phyloP scores from a whole-genome alignment of 140 eudicot species.

The Cichorium intybus region DNA sequence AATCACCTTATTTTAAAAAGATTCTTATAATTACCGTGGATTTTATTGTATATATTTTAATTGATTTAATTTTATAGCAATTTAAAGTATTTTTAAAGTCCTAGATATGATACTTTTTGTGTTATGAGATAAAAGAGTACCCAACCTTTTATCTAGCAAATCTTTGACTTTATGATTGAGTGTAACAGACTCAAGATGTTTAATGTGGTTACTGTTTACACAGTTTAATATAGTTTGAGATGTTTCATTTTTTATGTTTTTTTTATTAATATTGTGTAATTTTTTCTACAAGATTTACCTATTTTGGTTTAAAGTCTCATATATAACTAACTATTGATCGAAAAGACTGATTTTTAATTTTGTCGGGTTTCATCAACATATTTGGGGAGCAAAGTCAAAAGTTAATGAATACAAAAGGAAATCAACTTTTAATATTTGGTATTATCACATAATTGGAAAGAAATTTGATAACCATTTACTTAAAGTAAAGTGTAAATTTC shows the following conservation, averaged over 20 bases:
- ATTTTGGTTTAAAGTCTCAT: background rate
- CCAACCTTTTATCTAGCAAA: constrained; percentile 16
- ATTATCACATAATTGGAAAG: too few species aligned
- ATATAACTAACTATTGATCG: background rate
- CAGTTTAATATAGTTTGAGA: constrained; percentile 4
- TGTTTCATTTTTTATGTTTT: background rate
- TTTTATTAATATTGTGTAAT: background rate
- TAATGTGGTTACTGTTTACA: constrained; percentile 22
- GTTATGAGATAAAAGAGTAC: constrained; percentile 11
- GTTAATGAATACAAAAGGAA: background rate
- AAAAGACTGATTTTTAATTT: too few species aligned
- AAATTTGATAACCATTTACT: too few species aligned
- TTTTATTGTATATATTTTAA: background rate
- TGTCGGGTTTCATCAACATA: too few species aligned
- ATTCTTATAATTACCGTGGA: background rate
- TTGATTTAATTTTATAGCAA: background rate
- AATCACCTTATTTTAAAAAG: background rate
- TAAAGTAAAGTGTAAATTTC: too few species aligned
- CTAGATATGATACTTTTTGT: background rate
- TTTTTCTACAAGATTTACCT: background rate
- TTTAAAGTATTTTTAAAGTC: background rate
- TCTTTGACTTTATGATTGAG: constrained; percentile 46
- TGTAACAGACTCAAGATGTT: constrained; percentile 36
- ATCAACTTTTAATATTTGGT: background rate
- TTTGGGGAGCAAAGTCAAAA: background rate